A percentile compares a stretch with the other conserved stretches of the same genome.
These are phyloP conservation scores for Immersiporthe knoxdaviesiana DNA, from an alignment of 2,329 filamentous ascomycete genomes.

Conservation along the genomic window DNA sequence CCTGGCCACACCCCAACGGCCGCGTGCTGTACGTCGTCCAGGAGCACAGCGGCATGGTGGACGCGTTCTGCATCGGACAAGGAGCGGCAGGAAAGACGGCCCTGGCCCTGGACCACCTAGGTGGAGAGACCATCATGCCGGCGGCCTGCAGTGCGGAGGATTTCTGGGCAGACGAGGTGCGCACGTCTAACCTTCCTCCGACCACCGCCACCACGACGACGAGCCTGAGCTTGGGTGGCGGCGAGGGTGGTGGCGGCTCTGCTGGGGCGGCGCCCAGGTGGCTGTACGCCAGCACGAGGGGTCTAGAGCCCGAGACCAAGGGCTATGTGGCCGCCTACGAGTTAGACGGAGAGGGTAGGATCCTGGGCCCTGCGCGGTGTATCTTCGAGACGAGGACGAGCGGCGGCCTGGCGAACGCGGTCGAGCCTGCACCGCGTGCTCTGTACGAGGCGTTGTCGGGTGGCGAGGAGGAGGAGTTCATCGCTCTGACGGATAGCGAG, in stretches of 20 bases:
- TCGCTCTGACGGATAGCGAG: constrained; percentile 31
- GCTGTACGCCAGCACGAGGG: constrained; percentile 31
- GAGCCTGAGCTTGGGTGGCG: not conserved
- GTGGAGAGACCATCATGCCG: constrained; percentile 27
- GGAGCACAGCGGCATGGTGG: constrained; percentile 33
- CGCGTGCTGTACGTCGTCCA: constrained; percentile 31
- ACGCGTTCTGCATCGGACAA: constrained; percentile 27
- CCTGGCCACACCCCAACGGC: constrained; percentile 32
- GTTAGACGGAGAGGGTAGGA: constrained; percentile 23
- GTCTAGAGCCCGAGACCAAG: constrained; percentile 25
- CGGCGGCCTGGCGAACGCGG: constrained; percentile 32
- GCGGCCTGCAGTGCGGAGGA: constrained; percentile 5
- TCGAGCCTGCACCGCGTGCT: constrained; percentile 31
- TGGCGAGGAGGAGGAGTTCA: constrained; percentile 21
- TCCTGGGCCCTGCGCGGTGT: constrained; percentile 23
- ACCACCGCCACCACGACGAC: not conserved
- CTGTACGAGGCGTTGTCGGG: constrained; percentile 1
- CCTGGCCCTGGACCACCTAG: constrained; percentile 26
- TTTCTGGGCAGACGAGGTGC: constrained; percentile 32
- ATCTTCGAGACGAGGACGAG: constrained; percentile 32
- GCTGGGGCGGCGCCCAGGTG: constrained; percentile 20
- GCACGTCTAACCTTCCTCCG: constrained; percentile 20
- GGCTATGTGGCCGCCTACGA: constrained; percentile 31
- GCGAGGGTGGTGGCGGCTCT: not conserved
- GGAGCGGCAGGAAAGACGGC: not conserved